These are phyloP conservation scores for Xylaria palmicola DNA, from an alignment of 495 filamentous ascomycete genomes.

Conservation along the genomic window DNA sequence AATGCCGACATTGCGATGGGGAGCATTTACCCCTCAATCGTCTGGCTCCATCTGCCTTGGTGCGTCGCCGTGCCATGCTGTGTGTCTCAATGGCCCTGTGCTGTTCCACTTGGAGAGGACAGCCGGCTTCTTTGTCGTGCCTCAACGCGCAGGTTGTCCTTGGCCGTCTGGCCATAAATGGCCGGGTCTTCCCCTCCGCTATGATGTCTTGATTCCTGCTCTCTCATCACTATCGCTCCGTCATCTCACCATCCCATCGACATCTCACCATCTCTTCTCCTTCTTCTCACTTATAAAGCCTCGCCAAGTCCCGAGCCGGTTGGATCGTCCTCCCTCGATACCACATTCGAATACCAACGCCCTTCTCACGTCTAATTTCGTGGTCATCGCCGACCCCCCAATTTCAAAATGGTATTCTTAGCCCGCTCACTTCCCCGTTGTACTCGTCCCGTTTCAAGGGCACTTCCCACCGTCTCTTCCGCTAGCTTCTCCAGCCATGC, in stretches of 20 bases:
- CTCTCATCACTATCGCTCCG: conserved; percentile 18
- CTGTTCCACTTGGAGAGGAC: conserved; percentile 4
- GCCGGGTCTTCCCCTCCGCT: conserved; percentile 18
- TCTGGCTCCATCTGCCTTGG: conserved; percentile 2
- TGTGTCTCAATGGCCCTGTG: neutral
- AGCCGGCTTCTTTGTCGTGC: neutral
- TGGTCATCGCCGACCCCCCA: conserved; percentile 16
- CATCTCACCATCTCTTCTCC: neutral
- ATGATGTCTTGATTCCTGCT: conserved; percentile 10
- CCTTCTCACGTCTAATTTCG: neutral
- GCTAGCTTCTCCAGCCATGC: conserved; percentile 34
- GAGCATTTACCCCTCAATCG: conserved; percentile 15
- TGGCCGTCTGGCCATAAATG: conserved; percentile 31
- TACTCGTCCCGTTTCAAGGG: conserved; percentile 28
- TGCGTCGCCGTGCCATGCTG: neutral
- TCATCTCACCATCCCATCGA: neutral
- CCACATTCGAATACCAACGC: too few species aligned
- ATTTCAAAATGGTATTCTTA: conserved; percentile 54
- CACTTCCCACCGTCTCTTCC: conserved; percentile 21
- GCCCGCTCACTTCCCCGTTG: conserved; percentile 37
- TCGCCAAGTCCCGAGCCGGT: neutral
- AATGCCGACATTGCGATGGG: conserved; percentile 7
- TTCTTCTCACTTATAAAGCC: neutral
- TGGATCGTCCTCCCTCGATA: neutral
- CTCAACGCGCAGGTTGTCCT: conserved; percentile 11